Base-by-base conservation (phyloP, 139 green algal genomes). In the Chlamydomonas incerta region DNA sequence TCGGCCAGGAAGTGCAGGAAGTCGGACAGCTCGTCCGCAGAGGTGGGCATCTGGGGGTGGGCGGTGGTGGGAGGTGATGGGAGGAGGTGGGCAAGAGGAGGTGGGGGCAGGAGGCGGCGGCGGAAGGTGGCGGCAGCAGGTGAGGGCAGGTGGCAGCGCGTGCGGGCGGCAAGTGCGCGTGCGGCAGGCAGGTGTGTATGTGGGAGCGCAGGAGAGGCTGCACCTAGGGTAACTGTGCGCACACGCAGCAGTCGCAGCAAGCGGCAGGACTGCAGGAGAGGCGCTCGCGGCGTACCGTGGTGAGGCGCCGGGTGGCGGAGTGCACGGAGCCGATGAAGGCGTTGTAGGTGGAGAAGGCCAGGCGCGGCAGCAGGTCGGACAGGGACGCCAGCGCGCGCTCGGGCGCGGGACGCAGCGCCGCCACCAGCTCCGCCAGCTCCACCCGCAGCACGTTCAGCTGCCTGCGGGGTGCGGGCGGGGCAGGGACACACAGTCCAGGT, bases 11-110 rank as follows among this genome's bases (percentile, higher is more conserved):
- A 87, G 65, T 60, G 83, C 50, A 91, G 73, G 88, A 86, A 87
- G 9, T 84, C 77, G 9, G 83, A 87, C 60, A 94, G 96, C 83
- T 97, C 94, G 74, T 96, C 94, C 24, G 93, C 91, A 5, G 46
- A 89, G 55, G 58, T 79, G 37, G 90, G 88, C 13, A 67, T 31
- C 66, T 34, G 50, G 52, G 96, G 86, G 26, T 41, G 34, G 35
- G 82, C 72, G 31, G 90, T 95, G 57, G 90, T 87, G 46, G 74
- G 72, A 66, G 29, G 28, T 46, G 72, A 29, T 20, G 46, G 47
- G 47, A 46, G 41, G 5, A 50, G 41, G 41, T n/a, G n/a, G n/a
- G n/a, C n/a, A n/a, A n/a, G n/a, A n/a, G n/a, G n/a, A n/a, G 41
- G 41, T 50, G 41, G 41, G 41, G 41, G 41, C n/a, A n/a, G n/a